A percentile compares a stretch with the other conserved stretches of the same genome.
Conservation (phyloP, 1,284 basidiomycete genomes). For the Vanrija humicola region DNA sequence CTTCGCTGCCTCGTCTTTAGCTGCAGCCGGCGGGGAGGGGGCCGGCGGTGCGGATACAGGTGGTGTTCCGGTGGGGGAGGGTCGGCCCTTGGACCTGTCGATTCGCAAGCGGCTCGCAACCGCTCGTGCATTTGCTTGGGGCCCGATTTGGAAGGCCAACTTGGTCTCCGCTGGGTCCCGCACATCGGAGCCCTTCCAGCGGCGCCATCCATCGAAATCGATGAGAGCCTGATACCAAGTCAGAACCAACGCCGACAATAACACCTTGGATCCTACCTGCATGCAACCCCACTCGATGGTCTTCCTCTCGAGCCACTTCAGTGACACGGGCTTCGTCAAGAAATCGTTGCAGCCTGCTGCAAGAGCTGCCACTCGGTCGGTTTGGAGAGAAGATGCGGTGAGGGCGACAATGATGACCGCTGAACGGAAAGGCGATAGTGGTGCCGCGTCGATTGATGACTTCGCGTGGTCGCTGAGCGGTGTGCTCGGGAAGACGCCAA, state of each 20-base stretch:
- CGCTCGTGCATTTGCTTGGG: slow-evolving; percentile 40
- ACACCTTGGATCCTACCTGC: slow-evolving; percentile 35
- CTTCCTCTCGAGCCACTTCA: slow-evolving; percentile 96
- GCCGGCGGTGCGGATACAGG: not conserved
- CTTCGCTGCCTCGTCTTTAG: not conserved
- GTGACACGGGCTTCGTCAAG: slow-evolving; percentile 91
- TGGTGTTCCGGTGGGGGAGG: not conserved
- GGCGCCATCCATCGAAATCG: slow-evolving; percentile 50
- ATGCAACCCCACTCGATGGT: slow-evolving; percentile 89
- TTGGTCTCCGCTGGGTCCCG: slow-evolving; percentile 34
- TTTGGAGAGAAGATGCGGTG: slow-evolving; percentile 87
- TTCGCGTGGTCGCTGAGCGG: slow-evolving; percentile 57
- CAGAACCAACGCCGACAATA: slow-evolving; percentile 1
- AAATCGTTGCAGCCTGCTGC: slow-evolving; percentile 99
- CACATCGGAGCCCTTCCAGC: slow-evolving; percentile 43
- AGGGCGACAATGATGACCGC: slow-evolving; percentile 98
- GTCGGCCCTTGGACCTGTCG: slow-evolving; percentile 28
- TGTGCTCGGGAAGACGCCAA: slow-evolving; percentile 65
- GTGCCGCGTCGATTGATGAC: slow-evolving; percentile 2
- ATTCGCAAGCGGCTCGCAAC: slow-evolving; percentile 41
- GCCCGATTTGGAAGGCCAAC: slow-evolving; percentile 39
- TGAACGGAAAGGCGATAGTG: slow-evolving; percentile 67
- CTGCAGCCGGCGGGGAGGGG: not conserved
- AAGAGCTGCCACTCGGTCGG: slow-evolving; percentile 89
- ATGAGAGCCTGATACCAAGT: slow-evolving; percentile 42